phyloP scores from a whole-genome alignment of 306 rosid genomes.

The Aeschynomene evenia region DNA sequence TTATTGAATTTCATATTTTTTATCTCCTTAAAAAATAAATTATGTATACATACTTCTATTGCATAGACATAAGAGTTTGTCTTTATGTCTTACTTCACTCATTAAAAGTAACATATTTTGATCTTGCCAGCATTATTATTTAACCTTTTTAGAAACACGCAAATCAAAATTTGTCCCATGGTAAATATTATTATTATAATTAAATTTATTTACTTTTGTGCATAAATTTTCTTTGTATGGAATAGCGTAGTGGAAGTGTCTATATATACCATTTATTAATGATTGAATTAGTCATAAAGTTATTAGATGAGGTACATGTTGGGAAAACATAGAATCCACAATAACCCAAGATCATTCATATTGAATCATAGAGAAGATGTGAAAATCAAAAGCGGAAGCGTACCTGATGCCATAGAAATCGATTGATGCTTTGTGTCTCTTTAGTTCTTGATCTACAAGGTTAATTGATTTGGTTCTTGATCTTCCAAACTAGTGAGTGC shows the following conservation, averaged over 20 bases:
- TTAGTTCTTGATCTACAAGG: too few species aligned
- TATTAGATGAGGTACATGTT: not conserved
- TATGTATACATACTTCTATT: not conserved
- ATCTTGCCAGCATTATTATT: not conserved
- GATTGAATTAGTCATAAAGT: not conserved
- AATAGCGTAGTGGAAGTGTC: not conserved
- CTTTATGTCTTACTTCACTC: conserved; percentile 7
- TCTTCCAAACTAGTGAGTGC: too few species aligned
- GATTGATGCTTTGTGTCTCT: too few species aligned
- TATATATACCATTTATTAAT: not conserved
- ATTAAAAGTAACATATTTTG: not conserved
- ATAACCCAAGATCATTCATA: too few species aligned
- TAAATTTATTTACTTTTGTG: too few species aligned
- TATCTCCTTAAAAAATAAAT: not conserved
- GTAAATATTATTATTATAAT: not conserved
- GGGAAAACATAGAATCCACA: too few species aligned
- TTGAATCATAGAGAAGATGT: too few species aligned
- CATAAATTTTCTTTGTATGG: not conserved
- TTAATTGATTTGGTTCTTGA: too few species aligned
- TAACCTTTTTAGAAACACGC: not conserved
- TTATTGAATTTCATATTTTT: conserved; percentile 18
- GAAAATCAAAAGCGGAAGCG: too few species aligned
- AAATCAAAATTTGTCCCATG: not conserved
- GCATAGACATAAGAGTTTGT: not conserved
- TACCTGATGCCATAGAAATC: too few species aligned